Conservation (phyloP, 805 yeast species). For the Lachancea sp. region DNA sequence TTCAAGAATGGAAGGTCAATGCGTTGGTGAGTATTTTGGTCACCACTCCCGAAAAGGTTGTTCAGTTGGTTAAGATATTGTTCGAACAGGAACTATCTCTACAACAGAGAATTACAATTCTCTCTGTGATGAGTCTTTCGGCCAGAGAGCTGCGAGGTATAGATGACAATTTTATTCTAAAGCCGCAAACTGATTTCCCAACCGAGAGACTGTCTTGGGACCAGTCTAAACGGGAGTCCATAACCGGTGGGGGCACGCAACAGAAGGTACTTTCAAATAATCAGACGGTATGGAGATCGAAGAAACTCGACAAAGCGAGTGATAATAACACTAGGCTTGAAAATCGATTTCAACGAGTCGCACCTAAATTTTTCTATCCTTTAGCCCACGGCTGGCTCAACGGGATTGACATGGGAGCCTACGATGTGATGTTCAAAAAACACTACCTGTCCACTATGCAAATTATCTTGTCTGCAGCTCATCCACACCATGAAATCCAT, state of each 20-base stretch:
- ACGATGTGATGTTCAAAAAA: slow-evolving; percentile 43
- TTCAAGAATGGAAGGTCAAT: slow-evolving; percentile 60
- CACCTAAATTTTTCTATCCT: slow-evolving; percentile 45
- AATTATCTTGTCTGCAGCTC: slow-evolving; percentile 42
- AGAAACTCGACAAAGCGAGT: slow-evolving; percentile 19
- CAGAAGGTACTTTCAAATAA: not conserved
- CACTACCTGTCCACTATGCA: slow-evolving; percentile 46
- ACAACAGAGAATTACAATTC: slow-evolving; percentile 64
- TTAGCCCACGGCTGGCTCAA: slow-evolving; percentile 48
- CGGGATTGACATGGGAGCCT: slow-evolving; percentile 49
- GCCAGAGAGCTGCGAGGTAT: slow-evolving; percentile 67
- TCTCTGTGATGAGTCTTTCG: slow-evolving; percentile 63
- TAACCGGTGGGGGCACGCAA: not conserved
- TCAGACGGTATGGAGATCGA: slow-evolving; percentile 30
- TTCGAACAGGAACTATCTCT: slow-evolving; percentile 72
- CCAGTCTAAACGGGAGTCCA: not conserved
- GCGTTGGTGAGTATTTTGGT: slow-evolving; percentile 60
- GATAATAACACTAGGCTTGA: not conserved
- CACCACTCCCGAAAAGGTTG: slow-evolving; percentile 42
- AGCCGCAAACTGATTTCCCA: slow-evolving; percentile 31
- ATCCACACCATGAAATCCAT: slow-evolving; percentile 38
- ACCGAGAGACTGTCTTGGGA: slow-evolving; percentile 19
- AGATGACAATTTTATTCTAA: slow-evolving; percentile 44
- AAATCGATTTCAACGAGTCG: slow-evolving; percentile 34
- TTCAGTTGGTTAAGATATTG: slow-evolving; percentile 38